Base-by-base conservation (phyloP, 257 asterid genomes). In the Oldenlandia corymbosa region DNA sequence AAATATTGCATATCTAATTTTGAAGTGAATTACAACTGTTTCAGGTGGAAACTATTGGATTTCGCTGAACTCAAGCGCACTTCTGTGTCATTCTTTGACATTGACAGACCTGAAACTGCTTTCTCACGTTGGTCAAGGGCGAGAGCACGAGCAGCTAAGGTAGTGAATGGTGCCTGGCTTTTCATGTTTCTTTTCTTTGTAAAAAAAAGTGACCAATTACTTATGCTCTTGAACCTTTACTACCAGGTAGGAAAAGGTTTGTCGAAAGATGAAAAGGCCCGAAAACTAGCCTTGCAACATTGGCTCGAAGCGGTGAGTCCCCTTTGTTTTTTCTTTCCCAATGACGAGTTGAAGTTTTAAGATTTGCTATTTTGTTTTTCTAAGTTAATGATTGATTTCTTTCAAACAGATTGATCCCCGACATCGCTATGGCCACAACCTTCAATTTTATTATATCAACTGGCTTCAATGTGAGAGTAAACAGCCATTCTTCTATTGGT, bases 401-500 rank as follows among this genome's bases (percentile, higher is more conserved):
- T 58, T 34, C 37, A 17, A 66, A 63, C 64, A 87, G 95, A 85
- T 90, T 68, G 95, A 90, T 71, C 95, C 95, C 17, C 71, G 97
- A 48, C 97, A 90, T 68, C 87, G 97, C 6, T 90, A 90, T 46
- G 97, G 97, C 27, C 95, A 90, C 81, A 90, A 90, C 73, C 80
- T 90, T 67, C 97, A 87, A 14, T 83, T 85, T 55, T 90, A 85
- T 70, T 90, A 85, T 42, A 75, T 64, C 47, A 76, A 72, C 32
- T 90, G 97, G 97, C 87, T 87, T 71, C 85, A 80, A n/a, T 79
- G 88, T 51, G 86, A 85, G 66, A 85, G 94, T 53, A 79, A 62
- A 71, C 92, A 87, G 61, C 97, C 97, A 24, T 90, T 90, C 74
- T 90, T 90, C 76, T 90, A 85, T 75, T 90, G 97, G 97, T 87